phyloP scores from a whole-genome alignment of 257 asterid species.

The Ehretia macrophylla region DNA sequence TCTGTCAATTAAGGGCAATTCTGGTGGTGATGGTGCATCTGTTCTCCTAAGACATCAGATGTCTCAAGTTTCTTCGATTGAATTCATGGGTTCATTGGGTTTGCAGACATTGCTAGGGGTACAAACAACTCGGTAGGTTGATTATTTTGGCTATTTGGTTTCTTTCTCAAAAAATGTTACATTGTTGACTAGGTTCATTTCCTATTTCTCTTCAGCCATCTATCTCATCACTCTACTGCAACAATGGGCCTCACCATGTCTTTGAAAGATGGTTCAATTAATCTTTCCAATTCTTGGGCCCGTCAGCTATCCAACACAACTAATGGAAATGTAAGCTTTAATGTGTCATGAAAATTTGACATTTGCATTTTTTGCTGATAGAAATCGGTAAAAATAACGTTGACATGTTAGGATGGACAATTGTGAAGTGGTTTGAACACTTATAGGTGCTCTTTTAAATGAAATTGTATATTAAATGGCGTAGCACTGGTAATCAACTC shows the following conservation, averaged over 20 bases:
- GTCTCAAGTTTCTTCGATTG: slow-evolving; percentile 68
- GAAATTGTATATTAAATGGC: no score
- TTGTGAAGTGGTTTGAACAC: no score
- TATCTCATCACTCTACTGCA: slow-evolving; percentile 81
- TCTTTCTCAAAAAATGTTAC: neutral
- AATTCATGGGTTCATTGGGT: slow-evolving; percentile 75
- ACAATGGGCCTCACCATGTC: slow-evolving; percentile 75
- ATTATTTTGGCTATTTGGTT: slow-evolving; percentile 4
- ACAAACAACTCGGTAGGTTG: slow-evolving; percentile 71
- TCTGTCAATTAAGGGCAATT: slow-evolving; percentile 57
- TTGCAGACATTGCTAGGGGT: slow-evolving; percentile 73
- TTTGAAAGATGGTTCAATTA: slow-evolving; percentile 81
- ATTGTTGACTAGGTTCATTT: neutral
- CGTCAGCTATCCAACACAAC: slow-evolving; percentile 80
- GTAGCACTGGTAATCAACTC: no score
- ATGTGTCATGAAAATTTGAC: neutral
- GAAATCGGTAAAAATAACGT: no score
- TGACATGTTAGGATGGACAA: no score
- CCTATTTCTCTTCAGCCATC: slow-evolving; percentile 45
- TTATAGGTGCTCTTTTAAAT: no score
- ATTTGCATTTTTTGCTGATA: neutral
- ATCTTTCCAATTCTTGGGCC: slow-evolving; percentile 85
- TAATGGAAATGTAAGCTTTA: slow-evolving; percentile 61
- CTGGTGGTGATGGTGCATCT: slow-evolving; percentile 85
- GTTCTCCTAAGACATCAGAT: slow-evolving; percentile 68